Base-by-base conservation (phyloP, 2,329 filamentous ascomycete species). In the Aureobasidium sp. region DNA sequence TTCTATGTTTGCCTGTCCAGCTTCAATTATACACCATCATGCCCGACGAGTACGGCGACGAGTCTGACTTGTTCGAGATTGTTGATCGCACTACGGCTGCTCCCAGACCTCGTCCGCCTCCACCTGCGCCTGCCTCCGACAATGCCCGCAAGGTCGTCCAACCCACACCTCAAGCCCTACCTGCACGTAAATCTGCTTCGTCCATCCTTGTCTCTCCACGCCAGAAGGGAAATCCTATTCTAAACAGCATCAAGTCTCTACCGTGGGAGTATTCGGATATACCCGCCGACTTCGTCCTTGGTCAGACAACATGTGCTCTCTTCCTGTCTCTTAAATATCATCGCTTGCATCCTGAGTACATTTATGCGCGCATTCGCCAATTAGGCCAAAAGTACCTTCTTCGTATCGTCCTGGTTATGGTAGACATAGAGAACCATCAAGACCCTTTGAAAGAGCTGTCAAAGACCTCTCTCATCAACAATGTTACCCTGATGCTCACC, bases 201-300 rank as follows among this genome's bases (percentile, higher is more conserved):
- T 85, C 88, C 5, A 96, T 97, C 67, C 82, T 96, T 23, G 92
- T 97, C 34, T 97, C 92, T 39, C 88, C 90, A 17, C 86, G 92
- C 44, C 92, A 99, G 74, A 95, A 96, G 75, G 94, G 93, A 65
- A 99, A 99, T 69, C 94, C 94, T 0, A 89, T 97, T 55, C 79
- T 99, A 34, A 88, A 90, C 60, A 85, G 87, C 74, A 84, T 99
- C 68, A 87, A 88, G 64, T 87, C 88, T 0, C 81, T 95, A 63
- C 84, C 91, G 0, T 99, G 94, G 94, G 94, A 99, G 75, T 97
- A 96, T 75, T 92, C 90, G 65, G 93, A 97, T 70, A 96, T 96
- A n/a, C 87, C 89, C 1, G 90, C 93, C 36, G 94, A 99, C 76
- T 99, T 95, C 73, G 88, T 93, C 9, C 80, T 97, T 52, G 93